Evolutionary conservation across 805 yeast species (phyloP).

Genomic region (Torulaspora microellipsoides): DNA sequence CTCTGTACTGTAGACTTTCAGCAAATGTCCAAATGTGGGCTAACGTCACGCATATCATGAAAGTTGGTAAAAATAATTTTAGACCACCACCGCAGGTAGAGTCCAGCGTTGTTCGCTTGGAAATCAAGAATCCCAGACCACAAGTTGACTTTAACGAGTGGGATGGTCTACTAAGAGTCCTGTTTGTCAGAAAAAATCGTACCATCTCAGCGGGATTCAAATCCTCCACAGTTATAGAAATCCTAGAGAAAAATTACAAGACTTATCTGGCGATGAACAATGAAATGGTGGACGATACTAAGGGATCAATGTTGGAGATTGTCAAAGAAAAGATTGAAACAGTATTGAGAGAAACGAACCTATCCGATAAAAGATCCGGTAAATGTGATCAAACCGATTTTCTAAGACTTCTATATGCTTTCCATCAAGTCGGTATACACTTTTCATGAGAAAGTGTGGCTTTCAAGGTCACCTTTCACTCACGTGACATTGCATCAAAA

Average conservation of each 20-base stretch:
- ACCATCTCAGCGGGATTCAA: conserved; percentile 92
- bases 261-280: conserved; percentile 58
- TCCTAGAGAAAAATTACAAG: conserved; percentile 83
- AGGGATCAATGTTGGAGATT: conserved; percentile 37
- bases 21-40: conserved; percentile 99
- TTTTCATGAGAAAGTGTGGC: conserved; percentile 54
- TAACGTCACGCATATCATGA: conserved; percentile 97
- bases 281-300: conserved; percentile 40
- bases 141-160: conserved; percentile 89
- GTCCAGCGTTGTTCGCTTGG: conserved; percentile 90
- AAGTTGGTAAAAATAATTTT: conserved; percentile 94
- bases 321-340: conserved; percentile 67
- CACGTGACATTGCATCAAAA: too few relatives aligned
- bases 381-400: conserved; percentile 96
- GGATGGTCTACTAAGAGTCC: conserved; percentile 92
- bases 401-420: conserved; percentile 77
- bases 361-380: conserved; percentile 82
- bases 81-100: conserved; percentile 99
- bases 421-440: conserved; percentile 95
- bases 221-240: conserved; percentile 69
- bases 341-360: conserved; percentile 75
- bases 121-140: conserved; percentile 91
- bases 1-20: conserved; percentile 84
- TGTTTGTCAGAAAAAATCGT: conserved; percentile 89
- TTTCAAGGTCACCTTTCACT: too few relatives aligned